These are phyloP conservation scores for Euphorbia pulcherrima DNA, from an alignment of 345 rosid genomes.

Conservation along the genomic window DNA sequence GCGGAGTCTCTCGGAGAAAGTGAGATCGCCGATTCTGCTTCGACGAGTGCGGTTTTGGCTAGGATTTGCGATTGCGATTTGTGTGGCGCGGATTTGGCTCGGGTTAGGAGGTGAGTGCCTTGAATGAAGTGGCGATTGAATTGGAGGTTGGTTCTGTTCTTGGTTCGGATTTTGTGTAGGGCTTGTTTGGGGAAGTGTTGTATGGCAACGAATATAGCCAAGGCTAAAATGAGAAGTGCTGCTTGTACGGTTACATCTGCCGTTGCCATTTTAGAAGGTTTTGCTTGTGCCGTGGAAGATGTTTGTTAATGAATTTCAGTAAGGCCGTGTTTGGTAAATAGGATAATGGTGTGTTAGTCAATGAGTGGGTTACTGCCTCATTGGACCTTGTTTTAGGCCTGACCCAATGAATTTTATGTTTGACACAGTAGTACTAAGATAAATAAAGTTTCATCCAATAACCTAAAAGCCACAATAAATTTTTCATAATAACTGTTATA, in stretches of 20 bases:
- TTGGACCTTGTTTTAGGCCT: too few relatives aligned
- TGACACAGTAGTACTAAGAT: too few relatives aligned
- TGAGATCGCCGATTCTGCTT: conserved; percentile 48
- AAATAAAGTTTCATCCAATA: too few relatives aligned
- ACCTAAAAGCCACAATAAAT: too few relatives aligned
- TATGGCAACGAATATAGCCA: conserved; percentile 24
- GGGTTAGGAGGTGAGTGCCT: conserved; percentile 40
- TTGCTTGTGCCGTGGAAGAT: not conserved
- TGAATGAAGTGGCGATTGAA: conserved; percentile 42
- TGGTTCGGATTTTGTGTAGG: conserved; percentile 22
- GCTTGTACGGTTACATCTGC: conserved; percentile 20
- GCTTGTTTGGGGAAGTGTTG: conserved; percentile 25
- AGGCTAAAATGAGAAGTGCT: conserved; percentile 23
- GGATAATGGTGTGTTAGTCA: not conserved
- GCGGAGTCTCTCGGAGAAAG: conserved; percentile 52
- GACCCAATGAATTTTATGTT: too few relatives aligned
- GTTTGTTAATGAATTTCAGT: not conserved
- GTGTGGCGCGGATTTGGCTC: conserved; percentile 36
- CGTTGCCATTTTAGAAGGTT: conserved; percentile 14
- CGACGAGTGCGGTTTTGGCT: conserved; percentile 49
- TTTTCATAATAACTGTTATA: too few relatives aligned
- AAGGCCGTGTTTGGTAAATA: not conserved
- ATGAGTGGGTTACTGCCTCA: not conserved
- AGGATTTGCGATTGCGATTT: conserved; percentile 42
- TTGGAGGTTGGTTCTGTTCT: conserved; percentile 42